These are phyloP conservation scores for Cladophialophora carrionii DNA, from an alignment of 2,329 filamentous ascomycete species.

Conservation along the genomic window DNA sequence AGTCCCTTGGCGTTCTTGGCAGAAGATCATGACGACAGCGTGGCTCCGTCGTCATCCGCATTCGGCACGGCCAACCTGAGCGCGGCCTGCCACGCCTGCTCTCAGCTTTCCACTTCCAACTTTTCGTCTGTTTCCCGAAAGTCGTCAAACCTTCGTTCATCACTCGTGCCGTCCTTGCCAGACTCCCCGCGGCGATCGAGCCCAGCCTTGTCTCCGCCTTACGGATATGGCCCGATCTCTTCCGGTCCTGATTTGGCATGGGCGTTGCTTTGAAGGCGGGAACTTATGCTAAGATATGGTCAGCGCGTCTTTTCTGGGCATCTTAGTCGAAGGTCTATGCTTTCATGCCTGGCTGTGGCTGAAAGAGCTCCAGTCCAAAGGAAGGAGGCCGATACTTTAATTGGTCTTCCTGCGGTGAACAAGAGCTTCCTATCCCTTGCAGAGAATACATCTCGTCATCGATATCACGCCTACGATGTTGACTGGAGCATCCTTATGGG, in stretches of 20 bases:
- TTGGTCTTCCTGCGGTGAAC: background rate
- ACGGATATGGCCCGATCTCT: background rate
- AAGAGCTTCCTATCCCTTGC: background rate
- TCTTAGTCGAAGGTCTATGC: background rate
- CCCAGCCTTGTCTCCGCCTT: background rate
- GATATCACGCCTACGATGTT: background rate
- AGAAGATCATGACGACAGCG: slow-evolving; percentile 4
- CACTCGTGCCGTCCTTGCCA: background rate
- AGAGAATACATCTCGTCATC: slow-evolving; percentile 3
- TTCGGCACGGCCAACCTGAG: background rate
- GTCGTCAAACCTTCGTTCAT: background rate
- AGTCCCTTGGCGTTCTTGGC: background rate
- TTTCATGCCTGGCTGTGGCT: slow-evolving; percentile 4
- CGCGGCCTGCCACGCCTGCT: background rate
- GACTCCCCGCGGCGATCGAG: background rate
- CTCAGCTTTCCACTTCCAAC: slow-evolving; percentile 1
- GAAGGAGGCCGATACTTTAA: background rate
- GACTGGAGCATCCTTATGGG: background rate
- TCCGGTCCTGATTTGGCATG: background rate
- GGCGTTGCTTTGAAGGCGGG: background rate
- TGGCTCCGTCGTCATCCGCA: background rate
- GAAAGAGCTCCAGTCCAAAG: background rate
- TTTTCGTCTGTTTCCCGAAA: background rate
- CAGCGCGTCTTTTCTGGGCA: background rate
- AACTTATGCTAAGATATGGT: background rate